phyloP scores from a whole-genome alignment of 345 rosid genomes.

The Heritiera littoralis region DNA sequence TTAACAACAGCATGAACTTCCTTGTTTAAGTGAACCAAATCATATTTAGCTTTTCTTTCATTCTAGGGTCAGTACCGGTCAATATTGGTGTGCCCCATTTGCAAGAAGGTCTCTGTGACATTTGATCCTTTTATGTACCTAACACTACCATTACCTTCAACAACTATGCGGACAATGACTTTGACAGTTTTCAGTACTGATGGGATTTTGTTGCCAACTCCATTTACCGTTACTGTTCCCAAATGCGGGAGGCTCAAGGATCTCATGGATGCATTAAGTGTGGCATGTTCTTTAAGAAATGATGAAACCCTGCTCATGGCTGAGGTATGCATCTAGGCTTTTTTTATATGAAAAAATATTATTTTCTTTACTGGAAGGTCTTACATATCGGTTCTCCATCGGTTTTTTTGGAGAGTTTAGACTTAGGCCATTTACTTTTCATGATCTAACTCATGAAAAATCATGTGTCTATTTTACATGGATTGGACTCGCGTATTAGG shows the following conservation, averaged over 20 bases:
- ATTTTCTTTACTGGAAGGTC: not conserved
- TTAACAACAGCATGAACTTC: not conserved
- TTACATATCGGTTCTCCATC: not conserved
- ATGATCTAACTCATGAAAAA: not conserved
- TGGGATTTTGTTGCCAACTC: slow-evolving; percentile 45
- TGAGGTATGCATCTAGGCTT: slow-evolving; percentile 46
- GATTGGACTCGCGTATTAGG: not conserved
- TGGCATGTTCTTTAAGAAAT: slow-evolving; percentile 46
- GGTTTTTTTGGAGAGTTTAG: slow-evolving; percentile 5
- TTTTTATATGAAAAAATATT: not conserved
- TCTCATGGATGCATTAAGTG: slow-evolving; percentile 52
- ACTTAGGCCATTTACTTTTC: not conserved
- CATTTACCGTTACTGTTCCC: slow-evolving; percentile 53
- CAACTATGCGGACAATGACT: slow-evolving; percentile 60
- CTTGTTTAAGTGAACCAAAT: slow-evolving; percentile 6
- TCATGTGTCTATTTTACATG: not conserved
- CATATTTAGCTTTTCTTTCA: slow-evolving; percentile 3
- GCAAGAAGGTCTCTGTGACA: slow-evolving; percentile 67
- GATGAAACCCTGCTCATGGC: slow-evolving; percentile 65
- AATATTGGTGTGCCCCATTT: slow-evolving; percentile 64
- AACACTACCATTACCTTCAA: slow-evolving; percentile 66
- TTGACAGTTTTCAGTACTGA: slow-evolving; percentile 54
- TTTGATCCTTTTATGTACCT: slow-evolving; percentile 85
- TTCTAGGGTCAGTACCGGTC: slow-evolving; percentile 74
- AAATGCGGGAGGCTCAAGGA: slow-evolving; percentile 56